phyloP scores from a whole-genome alignment of 345 rosid species.

The Hibiscus syriacus region DNA sequence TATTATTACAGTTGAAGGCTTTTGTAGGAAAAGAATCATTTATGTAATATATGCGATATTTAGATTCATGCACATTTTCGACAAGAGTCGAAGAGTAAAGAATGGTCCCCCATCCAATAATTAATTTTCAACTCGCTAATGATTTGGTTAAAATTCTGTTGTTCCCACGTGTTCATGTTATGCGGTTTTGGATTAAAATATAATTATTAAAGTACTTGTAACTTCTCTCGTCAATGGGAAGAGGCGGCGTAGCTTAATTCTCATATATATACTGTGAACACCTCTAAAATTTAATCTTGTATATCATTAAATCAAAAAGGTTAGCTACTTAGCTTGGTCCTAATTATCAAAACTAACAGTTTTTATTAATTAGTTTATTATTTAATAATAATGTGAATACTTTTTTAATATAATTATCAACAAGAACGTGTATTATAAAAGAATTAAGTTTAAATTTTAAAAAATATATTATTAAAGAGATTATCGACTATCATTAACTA shows the following conservation, averaged over 20 bases:
- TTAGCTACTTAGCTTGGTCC: too few relatives aligned
- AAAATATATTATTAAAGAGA: too few relatives aligned
- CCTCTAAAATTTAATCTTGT: too few relatives aligned
- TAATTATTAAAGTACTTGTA: background rate
- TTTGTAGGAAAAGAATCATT: background rate
- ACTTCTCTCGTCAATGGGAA: background rate
- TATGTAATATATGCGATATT: background rate
- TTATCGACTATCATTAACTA: too few relatives aligned
- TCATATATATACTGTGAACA: too few relatives aligned
- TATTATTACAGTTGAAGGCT: background rate
- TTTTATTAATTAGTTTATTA: too few relatives aligned
- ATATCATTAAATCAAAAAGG: too few relatives aligned
- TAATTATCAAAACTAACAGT: too few relatives aligned
- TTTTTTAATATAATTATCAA: too few relatives aligned
- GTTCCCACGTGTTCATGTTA: background rate
- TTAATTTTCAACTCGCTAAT: background rate
- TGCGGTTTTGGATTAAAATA: background rate
- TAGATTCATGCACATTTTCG: conserved; percentile 16
- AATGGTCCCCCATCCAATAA: background rate
- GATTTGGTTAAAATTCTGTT: background rate
- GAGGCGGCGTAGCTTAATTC: background rate
- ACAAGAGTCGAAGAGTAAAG: background rate
- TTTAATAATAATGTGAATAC: too few relatives aligned
- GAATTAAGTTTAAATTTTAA: too few relatives aligned
- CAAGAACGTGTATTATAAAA: too few relatives aligned